Evolutionary conservation across 805 yeast genomes (phyloP).

Genomic region (Yueomyces sp.): DNA sequence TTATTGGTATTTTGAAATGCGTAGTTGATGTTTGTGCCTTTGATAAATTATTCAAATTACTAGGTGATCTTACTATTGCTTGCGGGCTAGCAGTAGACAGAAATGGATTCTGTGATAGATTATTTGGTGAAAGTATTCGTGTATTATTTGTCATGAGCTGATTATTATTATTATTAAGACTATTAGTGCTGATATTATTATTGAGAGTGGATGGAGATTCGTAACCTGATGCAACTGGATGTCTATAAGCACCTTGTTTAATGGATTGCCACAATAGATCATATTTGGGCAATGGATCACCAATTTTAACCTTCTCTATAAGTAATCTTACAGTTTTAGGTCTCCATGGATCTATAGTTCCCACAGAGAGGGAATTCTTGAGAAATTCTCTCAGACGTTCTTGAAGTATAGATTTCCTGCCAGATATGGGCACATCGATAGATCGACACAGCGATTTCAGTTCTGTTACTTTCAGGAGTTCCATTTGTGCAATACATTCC

Average conservation of each 20-base stretch:
- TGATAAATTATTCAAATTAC: neutral
- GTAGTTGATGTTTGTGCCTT: neutral
- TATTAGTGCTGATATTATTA: neutral
- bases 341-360: constrained; percentile 30
- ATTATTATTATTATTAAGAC: neutral
- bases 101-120: neutral
- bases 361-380: constrained; percentile 27
- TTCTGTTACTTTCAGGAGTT: constrained; percentile 34
- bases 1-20: neutral
- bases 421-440: constrained; percentile 35
- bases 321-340: constrained; percentile 33
- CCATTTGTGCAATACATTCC: constrained; percentile 22
- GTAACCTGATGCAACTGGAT: constrained; percentile 16
- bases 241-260: constrained; percentile 12
- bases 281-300: constrained; percentile 27
- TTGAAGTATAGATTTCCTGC: constrained; percentile 48
- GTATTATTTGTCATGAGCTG: neutral
- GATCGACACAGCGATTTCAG: constrained; percentile 41
- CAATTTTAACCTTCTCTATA: constrained; percentile 25
- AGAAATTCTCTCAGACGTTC: constrained; percentile 39
- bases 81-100: neutral
- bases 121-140: neutral
- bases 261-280: constrained; percentile 18
- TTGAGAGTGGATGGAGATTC: constrained; percentile 7
- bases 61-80: neutral